A percentile compares a stretch with the other conserved stretches of the same genome.
These are phyloP conservation scores for Cajanus cajan DNA, from an alignment of 306 rosid species.

Conservation along the genomic window DNA sequence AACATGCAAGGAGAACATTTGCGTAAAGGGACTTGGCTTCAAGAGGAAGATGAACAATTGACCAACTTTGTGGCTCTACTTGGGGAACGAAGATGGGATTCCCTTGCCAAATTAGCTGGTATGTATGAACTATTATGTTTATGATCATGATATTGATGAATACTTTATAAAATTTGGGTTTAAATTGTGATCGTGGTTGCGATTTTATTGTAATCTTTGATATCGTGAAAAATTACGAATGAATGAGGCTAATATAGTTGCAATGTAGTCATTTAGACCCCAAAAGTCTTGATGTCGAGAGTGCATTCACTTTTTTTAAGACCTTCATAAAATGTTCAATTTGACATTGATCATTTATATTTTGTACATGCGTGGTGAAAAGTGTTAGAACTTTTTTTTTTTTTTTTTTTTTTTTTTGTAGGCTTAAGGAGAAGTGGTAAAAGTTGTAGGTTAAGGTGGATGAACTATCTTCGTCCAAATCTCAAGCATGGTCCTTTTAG, in stretches of 20 bases:
- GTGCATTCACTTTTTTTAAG: neutral
- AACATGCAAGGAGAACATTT: slow-evolving; percentile 42
- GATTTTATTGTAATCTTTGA: neutral
- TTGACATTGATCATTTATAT: neutral
- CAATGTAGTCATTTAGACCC: neutral
- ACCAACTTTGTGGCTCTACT: slow-evolving; percentile 44
- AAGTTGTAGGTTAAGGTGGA: slow-evolving; percentile 86
- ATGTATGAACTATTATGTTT: neutral
- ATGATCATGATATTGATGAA: neutral
- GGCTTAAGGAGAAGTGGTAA: slow-evolving; percentile 81
- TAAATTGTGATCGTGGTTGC: neutral
- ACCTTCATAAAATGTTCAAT: neutral
- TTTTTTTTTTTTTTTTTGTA: slow-evolving; percentile 3
- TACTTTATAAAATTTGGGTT: neutral
- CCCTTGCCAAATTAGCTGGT: slow-evolving; percentile 73
- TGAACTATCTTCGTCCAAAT: slow-evolving; percentile 71
- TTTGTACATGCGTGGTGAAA: neutral
- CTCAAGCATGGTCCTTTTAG: slow-evolving; percentile 57
- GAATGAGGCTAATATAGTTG: neutral
- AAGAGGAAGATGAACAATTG: slow-evolving; percentile 71
- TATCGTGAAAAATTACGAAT: neutral
- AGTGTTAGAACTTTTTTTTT: neutral
- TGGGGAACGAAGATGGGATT: slow-evolving; percentile 70
- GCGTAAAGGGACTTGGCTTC: slow-evolving; percentile 69
- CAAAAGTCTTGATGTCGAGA: neutral